Evolutionary conservation across 495 filamentous ascomycete species (phyloP).

Genomic region (Astrothelium macrocarpum): DNA sequence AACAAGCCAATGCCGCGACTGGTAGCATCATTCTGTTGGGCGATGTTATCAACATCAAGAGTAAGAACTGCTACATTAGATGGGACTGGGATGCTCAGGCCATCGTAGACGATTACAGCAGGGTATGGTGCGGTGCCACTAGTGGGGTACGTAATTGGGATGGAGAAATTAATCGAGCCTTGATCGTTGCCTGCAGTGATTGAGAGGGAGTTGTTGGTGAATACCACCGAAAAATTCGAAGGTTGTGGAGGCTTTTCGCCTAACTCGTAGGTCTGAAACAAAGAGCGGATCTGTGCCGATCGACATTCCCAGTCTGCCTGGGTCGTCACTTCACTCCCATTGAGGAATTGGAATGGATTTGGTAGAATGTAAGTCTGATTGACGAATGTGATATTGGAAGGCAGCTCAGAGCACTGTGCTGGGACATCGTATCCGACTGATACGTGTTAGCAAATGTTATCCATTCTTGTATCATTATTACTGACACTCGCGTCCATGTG

Average conservation of each 20-base stretch:
- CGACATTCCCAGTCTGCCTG: slow-evolving; percentile 20
- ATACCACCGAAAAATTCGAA: slow-evolving; percentile 25
- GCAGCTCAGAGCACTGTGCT: slow-evolving; percentile 1
- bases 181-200: slow-evolving; percentile 33
- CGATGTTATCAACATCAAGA: slow-evolving; percentile 36
- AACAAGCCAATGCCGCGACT: slow-evolving; percentile 36
- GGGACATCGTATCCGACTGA: slow-evolving; percentile 5
- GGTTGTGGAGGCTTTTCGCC: slow-evolving; percentile 22
- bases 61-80: slow-evolving; percentile 35
- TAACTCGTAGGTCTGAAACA: slow-evolving; percentile 18
- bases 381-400: slow-evolving; percentile 8
- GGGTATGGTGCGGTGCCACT: slow-evolving; percentile 32
- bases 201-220: slow-evolving; percentile 26
- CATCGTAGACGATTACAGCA: slow-evolving; percentile 38
- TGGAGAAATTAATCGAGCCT: slow-evolving; percentile 19
- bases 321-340: slow-evolving; percentile 9
- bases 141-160: slow-evolving; percentile 20
- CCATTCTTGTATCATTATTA: neutral
- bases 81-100: slow-evolving; percentile 33
- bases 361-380: slow-evolving; percentile 19
- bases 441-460: neutral
- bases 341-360: slow-evolving; percentile 20
- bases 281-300: slow-evolving; percentile 11
- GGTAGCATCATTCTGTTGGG: slow-evolving; percentile 23
- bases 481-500: slow-evolving; percentile 1